These are phyloP conservation scores for Fusarium musae DNA, from an alignment of 2,329 filamentous ascomycete genomes.

Conservation along the genomic window DNA sequence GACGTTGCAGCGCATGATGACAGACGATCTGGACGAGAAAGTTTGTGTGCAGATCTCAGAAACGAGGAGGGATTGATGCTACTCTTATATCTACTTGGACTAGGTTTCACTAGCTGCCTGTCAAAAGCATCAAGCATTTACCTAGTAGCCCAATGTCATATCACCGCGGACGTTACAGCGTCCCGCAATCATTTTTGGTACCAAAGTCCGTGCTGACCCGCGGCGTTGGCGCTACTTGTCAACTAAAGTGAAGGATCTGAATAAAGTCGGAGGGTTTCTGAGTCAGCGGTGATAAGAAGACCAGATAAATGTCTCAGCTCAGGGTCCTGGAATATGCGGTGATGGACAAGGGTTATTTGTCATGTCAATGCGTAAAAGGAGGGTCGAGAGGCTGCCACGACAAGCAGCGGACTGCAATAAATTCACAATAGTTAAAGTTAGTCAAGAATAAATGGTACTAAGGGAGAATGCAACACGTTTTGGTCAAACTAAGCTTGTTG, in stretches of 20 bases:
- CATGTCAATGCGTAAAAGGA: background rate
- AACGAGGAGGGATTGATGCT: background rate
- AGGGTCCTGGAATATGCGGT: background rate
- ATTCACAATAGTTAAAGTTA: background rate
- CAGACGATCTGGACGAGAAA: background rate
- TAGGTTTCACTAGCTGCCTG: background rate
- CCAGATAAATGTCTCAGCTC: background rate
- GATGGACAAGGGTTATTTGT: background rate
- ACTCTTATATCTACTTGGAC: slow-evolving; percentile 6
- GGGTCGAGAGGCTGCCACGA: background rate
- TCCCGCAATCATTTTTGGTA: background rate
- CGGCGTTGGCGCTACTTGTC: slow-evolving; percentile 1
- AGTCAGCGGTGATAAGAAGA: background rate
- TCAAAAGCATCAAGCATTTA: background rate
- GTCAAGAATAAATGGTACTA: background rate
- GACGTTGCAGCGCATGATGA: slow-evolving; percentile 15
- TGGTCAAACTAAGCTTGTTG: background rate
- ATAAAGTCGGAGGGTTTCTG: background rate
- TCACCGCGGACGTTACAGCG: slow-evolving; percentile 1
- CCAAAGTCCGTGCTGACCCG: background rate
- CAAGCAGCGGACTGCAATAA: background rate
- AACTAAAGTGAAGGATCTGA: background rate
- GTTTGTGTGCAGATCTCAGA: background rate
- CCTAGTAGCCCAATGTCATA: background rate
- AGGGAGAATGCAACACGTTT: background rate